Evolutionary conservation across 768 basidiomycete species (phyloP), one percentile per base, ranked within the genome.

Genomic region (Rhodotorula toruloides): DNA sequence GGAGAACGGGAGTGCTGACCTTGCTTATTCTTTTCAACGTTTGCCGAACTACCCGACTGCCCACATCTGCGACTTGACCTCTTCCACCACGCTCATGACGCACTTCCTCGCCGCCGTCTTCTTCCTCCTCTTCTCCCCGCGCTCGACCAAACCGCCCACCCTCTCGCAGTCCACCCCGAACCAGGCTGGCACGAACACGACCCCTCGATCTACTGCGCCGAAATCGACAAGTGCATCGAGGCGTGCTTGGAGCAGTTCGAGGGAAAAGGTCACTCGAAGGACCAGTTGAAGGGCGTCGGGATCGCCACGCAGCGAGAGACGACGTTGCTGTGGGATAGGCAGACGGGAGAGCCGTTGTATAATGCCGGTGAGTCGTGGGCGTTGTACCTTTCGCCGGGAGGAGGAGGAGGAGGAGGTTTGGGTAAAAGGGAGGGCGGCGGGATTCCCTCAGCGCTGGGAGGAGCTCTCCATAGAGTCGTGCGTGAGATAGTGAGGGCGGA

Each of bases 291-390:
- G 80, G 88, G 89, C 68, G 90, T 99, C 71, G 94, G 92, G 32
- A 90, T 98, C 79, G 97, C 94, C 47, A 99, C 75, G 32, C 94
- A 98, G 79, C 86, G 96, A 60, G 96, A 98, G 78, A 98, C 96
- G 2, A 85, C 92, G 4, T 86, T 98, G 37, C 89, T 86, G 25
- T 98, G 96, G 96, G 89, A 89, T 76, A 84, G 87, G 66, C 83
- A 81, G 75, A 93, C 92, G 0, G 96, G 96, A 48, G 87, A 89
- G 77, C 88, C 92, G 0, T 77, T 96, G 9, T 90, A 89, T 79
- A 84, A 82, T 58, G 90, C 91, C 31, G 89, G 67, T 68, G 36
- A 48, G 66, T 63, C 43, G 22, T n/a, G n/a, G n/a, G 8, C 22
- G 19, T 47, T 39, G 13, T 11, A 13, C 27, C 42, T 43, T 37